Conservation (phyloP, 1,284 basidiomycete genomes). For the Schizophyllum commune region DNA sequence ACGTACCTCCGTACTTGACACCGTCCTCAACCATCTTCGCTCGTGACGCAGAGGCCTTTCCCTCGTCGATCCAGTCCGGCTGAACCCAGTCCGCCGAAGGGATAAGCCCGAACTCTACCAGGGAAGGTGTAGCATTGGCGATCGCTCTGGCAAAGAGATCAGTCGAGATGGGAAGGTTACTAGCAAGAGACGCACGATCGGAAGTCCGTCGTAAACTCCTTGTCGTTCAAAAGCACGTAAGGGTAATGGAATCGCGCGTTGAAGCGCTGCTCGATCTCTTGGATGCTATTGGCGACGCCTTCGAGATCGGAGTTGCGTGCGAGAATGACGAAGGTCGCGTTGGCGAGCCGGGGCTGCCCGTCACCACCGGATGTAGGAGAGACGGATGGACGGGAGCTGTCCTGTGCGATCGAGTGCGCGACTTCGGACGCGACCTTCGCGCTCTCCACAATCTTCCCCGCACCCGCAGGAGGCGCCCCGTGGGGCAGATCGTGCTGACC, state of each 20-base stretch:
- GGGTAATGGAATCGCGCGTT: slow-evolving; percentile 42
- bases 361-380: not conserved
- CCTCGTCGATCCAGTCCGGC: slow-evolving; percentile 68
- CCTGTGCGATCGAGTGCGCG: too few relatives aligned
- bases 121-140: slow-evolving; percentile 5
- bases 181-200: slow-evolving; percentile 24
- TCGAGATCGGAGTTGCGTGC: slow-evolving; percentile 43
- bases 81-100: slow-evolving; percentile 13
- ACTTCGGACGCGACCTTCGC: too few relatives aligned
- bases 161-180: not conserved
- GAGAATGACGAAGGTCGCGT: slow-evolving; percentile 44
- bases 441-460: too few relatives aligned
- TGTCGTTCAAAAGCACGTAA: slow-evolving; percentile 45
- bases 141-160: slow-evolving; percentile 3
- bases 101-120: slow-evolving; percentile 11
- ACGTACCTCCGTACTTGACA: slow-evolving; percentile 69
- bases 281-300: slow-evolving; percentile 29
- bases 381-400: too few relatives aligned
- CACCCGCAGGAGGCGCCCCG: too few relatives aligned
- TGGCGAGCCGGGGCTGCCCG: slow-evolving; percentile 20
- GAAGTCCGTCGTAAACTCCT: slow-evolving; percentile 40
- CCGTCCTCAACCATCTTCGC: slow-evolving; percentile 59
- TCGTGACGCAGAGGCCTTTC: slow-evolving; percentile 51
- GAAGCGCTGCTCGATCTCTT: slow-evolving; percentile 28
- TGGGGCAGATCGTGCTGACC: too few relatives aligned